Conservation (phyloP, 305 asterid genomes). For the Salvia sclarea region DNA sequence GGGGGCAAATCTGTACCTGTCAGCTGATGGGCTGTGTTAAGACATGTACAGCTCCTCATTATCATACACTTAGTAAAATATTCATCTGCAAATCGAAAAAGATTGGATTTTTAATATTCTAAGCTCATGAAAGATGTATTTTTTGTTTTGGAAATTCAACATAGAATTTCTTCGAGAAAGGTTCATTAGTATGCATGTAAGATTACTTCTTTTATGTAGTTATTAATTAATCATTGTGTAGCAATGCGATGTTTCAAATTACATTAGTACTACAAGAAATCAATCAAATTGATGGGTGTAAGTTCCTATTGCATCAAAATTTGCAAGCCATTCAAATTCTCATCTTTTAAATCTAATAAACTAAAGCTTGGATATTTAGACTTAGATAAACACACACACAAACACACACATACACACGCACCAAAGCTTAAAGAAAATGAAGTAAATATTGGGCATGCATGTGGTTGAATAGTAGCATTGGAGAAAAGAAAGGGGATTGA, state of each 20-base stretch:
- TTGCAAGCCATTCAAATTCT: background rate
- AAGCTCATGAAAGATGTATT: background rate
- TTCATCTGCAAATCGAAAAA: background rate
- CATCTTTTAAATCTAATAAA: background rate
- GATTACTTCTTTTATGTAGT: too few species aligned
- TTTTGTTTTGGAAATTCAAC: background rate
- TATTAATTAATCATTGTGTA: too few species aligned
- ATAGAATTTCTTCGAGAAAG: background rate
- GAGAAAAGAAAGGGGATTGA: conserved; percentile 14
- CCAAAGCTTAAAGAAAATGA: background rate
- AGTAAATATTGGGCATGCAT: background rate
- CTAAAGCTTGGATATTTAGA: background rate
- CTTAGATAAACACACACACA: background rate
- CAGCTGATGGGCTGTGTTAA: conserved; percentile 7
- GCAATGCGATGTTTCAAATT: too few species aligned
- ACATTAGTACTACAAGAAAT: background rate
- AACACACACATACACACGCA: too few species aligned
- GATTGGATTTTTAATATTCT: background rate
- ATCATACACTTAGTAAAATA: background rate
- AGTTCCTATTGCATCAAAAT: background rate
- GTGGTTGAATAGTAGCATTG: conserved; percentile 19
- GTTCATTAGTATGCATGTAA: too few species aligned
- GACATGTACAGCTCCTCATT: background rate
- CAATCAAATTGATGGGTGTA: background rate
- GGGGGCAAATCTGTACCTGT: conserved; percentile 23